A percentile compares a stretch with the other conserved stretches of the same genome.
phyloP scores from a whole-genome alignment of 345 rosid species.

The Eutrema heterophyllum region DNA sequence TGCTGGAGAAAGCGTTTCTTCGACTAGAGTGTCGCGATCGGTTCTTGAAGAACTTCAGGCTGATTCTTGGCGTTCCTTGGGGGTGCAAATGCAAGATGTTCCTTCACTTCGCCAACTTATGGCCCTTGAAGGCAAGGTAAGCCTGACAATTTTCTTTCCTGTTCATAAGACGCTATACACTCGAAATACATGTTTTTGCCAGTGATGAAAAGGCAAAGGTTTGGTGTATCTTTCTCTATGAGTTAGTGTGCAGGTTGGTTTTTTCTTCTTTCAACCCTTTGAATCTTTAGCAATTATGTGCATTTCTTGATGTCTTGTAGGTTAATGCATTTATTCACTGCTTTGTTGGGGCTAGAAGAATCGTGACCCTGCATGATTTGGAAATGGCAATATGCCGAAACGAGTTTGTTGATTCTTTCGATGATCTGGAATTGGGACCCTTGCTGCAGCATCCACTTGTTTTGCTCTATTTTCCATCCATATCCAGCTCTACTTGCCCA shows the following conservation, averaged over 20 bases:
- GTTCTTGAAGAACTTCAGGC: slow-evolving; percentile 42
- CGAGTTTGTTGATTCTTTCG: slow-evolving; percentile 62
- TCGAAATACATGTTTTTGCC: not conserved
- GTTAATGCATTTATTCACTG: slow-evolving; percentile 87
- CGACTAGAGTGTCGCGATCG: slow-evolving; percentile 55
- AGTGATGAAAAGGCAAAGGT: not conserved
- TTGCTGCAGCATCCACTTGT: slow-evolving; percentile 62
- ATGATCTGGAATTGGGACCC: slow-evolving; percentile 74
- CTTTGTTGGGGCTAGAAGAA: slow-evolving; percentile 60
- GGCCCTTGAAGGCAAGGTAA: slow-evolving; percentile 67
- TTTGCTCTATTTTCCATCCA: slow-evolving; percentile 54
- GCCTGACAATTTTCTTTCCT: not conserved
- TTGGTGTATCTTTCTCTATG: not conserved
- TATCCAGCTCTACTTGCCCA: slow-evolving; percentile 38
- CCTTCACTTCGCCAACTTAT: slow-evolving; percentile 62
- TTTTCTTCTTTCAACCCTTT: not conserved
- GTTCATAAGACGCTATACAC: not conserved
- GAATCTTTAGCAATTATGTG: not conserved
- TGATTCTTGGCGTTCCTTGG: slow-evolving; percentile 72
- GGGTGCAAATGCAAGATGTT: slow-evolving; percentile 66
- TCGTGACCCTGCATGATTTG: slow-evolving; percentile 74
- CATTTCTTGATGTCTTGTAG: slow-evolving; percentile 31
- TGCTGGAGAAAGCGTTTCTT: slow-evolving; percentile 53
- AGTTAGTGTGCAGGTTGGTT: not conserved
- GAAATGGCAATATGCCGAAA: slow-evolving; percentile 61